A percentile compares a stretch with the other conserved stretches of the same genome.
Evolutionary conservation across 352 stramenopile genomes (phyloP).

Genomic region (Globisporangium emineosum): DNA sequence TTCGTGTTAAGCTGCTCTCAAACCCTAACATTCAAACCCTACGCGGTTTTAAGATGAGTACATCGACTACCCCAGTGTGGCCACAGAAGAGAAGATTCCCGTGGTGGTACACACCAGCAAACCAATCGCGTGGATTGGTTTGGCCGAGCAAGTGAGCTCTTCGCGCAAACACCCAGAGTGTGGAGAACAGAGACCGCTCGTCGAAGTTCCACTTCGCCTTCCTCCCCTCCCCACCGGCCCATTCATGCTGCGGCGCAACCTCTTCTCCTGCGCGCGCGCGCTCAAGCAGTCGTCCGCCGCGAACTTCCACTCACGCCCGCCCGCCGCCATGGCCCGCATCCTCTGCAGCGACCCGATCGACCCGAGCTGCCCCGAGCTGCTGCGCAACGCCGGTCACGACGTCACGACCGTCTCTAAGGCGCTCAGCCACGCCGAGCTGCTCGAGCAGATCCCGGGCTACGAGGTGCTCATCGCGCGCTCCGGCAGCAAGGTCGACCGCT

Average conservation of each 20-base stretch:
- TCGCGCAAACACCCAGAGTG: neutral
- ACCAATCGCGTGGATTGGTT: neutral
- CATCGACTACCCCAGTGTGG: neutral
- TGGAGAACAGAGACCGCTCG: neutral
- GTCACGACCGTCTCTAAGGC: conserved; percentile 54
- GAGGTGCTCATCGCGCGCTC: conserved; percentile 89
- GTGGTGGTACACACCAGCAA: neutral
- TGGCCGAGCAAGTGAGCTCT: neutral
- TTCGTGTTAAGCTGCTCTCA: too few relatives aligned
- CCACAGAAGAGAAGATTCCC: neutral
- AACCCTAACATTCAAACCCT: too few relatives aligned
- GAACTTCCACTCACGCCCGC: conserved; percentile 39
- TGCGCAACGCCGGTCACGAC: conserved; percentile 78
- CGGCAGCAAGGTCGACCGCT: conserved; percentile 70
- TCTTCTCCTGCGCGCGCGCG: conserved; percentile 36
- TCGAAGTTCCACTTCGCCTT: conserved; percentile 7
- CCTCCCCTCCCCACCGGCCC: neutral
- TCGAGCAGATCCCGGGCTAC: conserved; percentile 75
- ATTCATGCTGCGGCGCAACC: conserved; percentile 49
- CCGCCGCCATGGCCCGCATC: conserved; percentile 70
- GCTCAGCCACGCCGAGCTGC: conserved; percentile 59
- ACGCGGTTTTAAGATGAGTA: too few relatives aligned
- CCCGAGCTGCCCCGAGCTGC: conserved; percentile 69
- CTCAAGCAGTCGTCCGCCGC: conserved; percentile 20
- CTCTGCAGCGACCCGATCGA: conserved; percentile 89